Evolutionary conservation across 257 asterid species (phyloP), one percentile per base, ranked within the genome.

Genomic region (Forsythia suspensa): DNA sequence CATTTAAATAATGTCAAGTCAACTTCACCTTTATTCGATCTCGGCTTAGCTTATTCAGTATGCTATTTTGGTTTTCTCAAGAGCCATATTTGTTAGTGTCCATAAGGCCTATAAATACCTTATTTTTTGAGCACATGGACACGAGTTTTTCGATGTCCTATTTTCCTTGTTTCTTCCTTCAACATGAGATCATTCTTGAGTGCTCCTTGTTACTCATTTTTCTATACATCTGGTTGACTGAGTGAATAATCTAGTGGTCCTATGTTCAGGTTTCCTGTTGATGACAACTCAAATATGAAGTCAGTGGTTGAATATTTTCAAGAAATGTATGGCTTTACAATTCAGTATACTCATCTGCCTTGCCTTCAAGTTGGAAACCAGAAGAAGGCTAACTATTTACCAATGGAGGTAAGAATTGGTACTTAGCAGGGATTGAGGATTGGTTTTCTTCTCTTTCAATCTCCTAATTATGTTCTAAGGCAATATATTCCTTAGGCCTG

Each of bases 361-460:
- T 96, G 99, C 86, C 98, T 96, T 57, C 99, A 96, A 96, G 99
- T 96, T 21, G 99, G 99, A 83, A 96, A 92, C 86, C 98, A 94
- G 85, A 96, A 92, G 93, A 96, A 96, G 88, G 98, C 98, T 51
- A 96, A 90, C 87, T 96, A 96, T 86, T 87, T 96, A 74, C 99
- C 99, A 4, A 94, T 96, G 99, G 99, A 96, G 99, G 99, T 94
- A 24, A 29, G 80, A 73, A 21, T n/a, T 59, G 61, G 37, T 63
- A 24, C 12, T 10, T 69, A 20, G 7, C 16, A 18, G 40, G 29
- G 15, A 6, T 73, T 79, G 43, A 8, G 37, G 52, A 63, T 11
- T 36, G 68, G 36, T 77, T 10, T 69, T 3, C 29, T n/a, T 24
- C 51, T 42, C 11, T 15, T 51, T 70, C 21, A 3, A 72, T 61